Percentiles rank a stretch among this genome's conserved stretches.
phyloP scores from a whole-genome alignment of 768 basidiomycete species.

The Tephrocybe sp. region DNA sequence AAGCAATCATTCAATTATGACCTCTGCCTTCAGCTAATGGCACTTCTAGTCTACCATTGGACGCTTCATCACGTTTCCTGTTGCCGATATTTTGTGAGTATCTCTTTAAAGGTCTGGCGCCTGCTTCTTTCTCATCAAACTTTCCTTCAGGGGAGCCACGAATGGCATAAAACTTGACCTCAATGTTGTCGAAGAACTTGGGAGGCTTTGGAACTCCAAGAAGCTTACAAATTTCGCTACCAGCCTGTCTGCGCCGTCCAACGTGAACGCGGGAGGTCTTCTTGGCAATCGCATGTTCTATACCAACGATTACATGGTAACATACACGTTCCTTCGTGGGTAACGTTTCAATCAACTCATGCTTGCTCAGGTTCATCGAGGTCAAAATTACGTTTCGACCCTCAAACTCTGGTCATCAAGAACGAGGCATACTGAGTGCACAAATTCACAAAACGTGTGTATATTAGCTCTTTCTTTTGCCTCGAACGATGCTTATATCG shows the following conservation, averaged over 20 bases:
- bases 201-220: slow-evolving; percentile 16
- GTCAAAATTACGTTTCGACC: slow-evolving; percentile 56
- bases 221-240: slow-evolving; percentile 38
- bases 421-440: slow-evolving; percentile 63
- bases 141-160: slow-evolving; percentile 44
- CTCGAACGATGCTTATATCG: not conserved
- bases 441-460: slow-evolving; percentile 59
- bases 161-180: slow-evolving; percentile 58
- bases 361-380: slow-evolving; percentile 55
- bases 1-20: slow-evolving; percentile 23
- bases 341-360: not conserved
- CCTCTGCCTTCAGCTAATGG: slow-evolving; percentile 15
- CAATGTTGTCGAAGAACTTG: slow-evolving; percentile 27
- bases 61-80: slow-evolving; percentile 71
- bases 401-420: slow-evolving; percentile 65
- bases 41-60: slow-evolving; percentile 39
- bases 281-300: slow-evolving; percentile 65
- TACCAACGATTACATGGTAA: slow-evolving; percentile 68
- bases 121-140: not conserved
- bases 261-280: slow-evolving; percentile 55
- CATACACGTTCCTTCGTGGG: not conserved
- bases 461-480: not conserved
- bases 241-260: slow-evolving; percentile 34
- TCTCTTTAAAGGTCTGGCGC: slow-evolving; percentile 18
- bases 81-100: slow-evolving; percentile 45